Conservation (phyloP, 2,329 filamentous ascomycete species). For the Graphilbum fragrans region DNA sequence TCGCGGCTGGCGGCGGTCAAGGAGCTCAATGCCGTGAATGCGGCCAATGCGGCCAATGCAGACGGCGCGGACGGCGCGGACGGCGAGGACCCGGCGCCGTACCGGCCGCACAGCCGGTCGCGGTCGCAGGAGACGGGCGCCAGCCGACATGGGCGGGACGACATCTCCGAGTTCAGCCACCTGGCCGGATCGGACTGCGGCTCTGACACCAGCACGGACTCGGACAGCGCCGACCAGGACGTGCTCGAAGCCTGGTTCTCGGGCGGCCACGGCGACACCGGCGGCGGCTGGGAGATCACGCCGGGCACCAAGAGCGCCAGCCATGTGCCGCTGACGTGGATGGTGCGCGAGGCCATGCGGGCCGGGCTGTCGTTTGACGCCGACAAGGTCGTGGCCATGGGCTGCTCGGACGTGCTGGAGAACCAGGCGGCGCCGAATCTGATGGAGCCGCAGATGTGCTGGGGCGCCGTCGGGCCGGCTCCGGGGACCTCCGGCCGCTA, state of each 20-base stretch:
- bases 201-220: not conserved
- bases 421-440: conserved; percentile 3
- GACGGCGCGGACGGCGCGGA: not conserved
- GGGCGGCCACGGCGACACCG: conserved; percentile 67
- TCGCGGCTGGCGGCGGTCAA: no score
- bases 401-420: conserved; percentile 39
- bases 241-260: conserved; percentile 75
- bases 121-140: conserved; percentile 13
- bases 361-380: conserved; percentile 62
- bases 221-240: conserved; percentile 40
- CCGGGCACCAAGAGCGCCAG: conserved; percentile 47
- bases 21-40: no score
- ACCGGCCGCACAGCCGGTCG: conserved; percentile 25
- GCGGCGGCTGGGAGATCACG: conserved; percentile 52
- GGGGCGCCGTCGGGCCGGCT: not conserved
- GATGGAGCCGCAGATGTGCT: not conserved
- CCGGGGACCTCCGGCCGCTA: not conserved
- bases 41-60: not conserved
- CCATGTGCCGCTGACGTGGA: conserved; percentile 54
- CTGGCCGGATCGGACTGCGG: conserved; percentile 9
- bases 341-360: conserved; percentile 45
- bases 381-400: conserved; percentile 53
- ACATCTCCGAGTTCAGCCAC: conserved; percentile 7
- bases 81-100: conserved; percentile 23
- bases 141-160: conserved; percentile 4